Percentiles rank a stretch among this genome's conserved stretches.
Conservation (phyloP, 352 stramenopile species). For the Pythium phragmitis region DNA sequence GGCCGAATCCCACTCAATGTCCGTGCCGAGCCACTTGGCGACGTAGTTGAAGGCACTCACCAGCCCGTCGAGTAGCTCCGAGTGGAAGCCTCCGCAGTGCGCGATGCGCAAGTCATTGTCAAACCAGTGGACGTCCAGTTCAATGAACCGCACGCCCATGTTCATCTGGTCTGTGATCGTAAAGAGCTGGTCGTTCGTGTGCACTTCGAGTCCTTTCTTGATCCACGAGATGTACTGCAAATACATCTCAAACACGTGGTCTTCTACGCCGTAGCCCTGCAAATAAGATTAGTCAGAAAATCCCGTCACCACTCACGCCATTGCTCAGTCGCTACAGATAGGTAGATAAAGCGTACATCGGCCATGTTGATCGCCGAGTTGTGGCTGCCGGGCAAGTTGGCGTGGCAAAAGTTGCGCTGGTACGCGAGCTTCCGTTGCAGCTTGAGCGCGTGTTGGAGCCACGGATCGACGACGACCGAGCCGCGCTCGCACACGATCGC, state of each 20-base stretch:
- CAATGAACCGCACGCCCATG: conserved; percentile 64
- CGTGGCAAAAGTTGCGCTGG: conserved; percentile 48
- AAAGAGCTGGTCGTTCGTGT: conserved; percentile 73
- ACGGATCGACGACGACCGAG: conserved; percentile 41
- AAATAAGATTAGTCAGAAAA: background rate
- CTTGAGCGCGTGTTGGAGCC: conserved; percentile 33
- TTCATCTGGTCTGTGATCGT: conserved; percentile 64
- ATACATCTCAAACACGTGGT: conserved; percentile 63
- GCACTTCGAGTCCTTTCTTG: conserved; percentile 47
- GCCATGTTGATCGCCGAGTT: conserved; percentile 65
- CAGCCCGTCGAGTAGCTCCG: conserved; percentile 53
- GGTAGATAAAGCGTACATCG: conserved; percentile 29
- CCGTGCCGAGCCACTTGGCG: conserved; percentile 46
- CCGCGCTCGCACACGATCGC: conserved; percentile 51
- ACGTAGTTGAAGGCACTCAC: conserved; percentile 68
- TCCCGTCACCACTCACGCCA: too few relatives aligned
- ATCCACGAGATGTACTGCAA: conserved; percentile 60
- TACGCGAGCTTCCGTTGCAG: conserved; percentile 52
- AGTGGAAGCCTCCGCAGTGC: conserved; percentile 66
- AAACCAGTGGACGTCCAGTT: conserved; percentile 74
- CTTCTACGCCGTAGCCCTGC: conserved; percentile 62
- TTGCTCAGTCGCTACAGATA: background rate
- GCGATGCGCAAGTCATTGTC: conserved; percentile 62
- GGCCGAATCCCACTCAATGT: conserved; percentile 67
- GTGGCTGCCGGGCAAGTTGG: conserved; percentile 56